Conservation (phyloP, 2,329 filamentous ascomycete genomes). For the Nothopassalora personata region DNA sequence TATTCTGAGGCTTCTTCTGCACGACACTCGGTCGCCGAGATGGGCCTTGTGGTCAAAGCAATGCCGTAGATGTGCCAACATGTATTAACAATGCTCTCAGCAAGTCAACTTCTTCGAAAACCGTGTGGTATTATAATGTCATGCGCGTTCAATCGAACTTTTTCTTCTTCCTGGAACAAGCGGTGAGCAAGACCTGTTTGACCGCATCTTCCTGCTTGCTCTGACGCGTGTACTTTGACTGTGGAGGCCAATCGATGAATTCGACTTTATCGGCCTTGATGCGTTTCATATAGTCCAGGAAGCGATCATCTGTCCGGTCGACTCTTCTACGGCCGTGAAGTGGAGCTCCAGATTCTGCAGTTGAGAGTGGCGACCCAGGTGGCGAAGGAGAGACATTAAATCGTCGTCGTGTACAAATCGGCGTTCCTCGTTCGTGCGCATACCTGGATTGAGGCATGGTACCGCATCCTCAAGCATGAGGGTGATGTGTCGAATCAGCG, state of each 20-base stretch:
- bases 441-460: slow-evolving; percentile 37
- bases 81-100: neutral
- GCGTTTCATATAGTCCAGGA: slow-evolving; percentile 41
- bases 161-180: slow-evolving; percentile 21
- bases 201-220: slow-evolving; percentile 34
- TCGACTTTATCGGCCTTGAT: slow-evolving; percentile 41
- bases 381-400: slow-evolving; percentile 42
- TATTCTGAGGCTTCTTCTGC: neutral
- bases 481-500: slow-evolving; percentile 42
- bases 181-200: slow-evolving; percentile 28
- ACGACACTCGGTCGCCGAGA: neutral
- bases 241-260: slow-evolving; percentile 28
- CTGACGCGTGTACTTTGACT: slow-evolving; percentile 18
- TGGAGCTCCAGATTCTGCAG: slow-evolving; percentile 40
- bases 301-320: slow-evolving; percentile 36
- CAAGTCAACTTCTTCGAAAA: neutral
- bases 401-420: slow-evolving; percentile 46
- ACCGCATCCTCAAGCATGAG: slow-evolving; percentile 44
- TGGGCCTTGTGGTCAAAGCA: neutral
- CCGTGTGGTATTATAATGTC: neutral
- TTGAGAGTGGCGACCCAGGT: slow-evolving; percentile 38
- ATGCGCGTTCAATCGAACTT: slow-evolving; percentile 14
- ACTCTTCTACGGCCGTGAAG: slow-evolving; percentile 39
- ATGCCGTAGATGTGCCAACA: neutral
- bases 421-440: slow-evolving; percentile 39